Percentiles rank a stretch among this genome's conserved stretches.
Conservation (phyloP, 2,329 filamentous ascomycete genomes). For the Macrophomina tecta region DNA sequence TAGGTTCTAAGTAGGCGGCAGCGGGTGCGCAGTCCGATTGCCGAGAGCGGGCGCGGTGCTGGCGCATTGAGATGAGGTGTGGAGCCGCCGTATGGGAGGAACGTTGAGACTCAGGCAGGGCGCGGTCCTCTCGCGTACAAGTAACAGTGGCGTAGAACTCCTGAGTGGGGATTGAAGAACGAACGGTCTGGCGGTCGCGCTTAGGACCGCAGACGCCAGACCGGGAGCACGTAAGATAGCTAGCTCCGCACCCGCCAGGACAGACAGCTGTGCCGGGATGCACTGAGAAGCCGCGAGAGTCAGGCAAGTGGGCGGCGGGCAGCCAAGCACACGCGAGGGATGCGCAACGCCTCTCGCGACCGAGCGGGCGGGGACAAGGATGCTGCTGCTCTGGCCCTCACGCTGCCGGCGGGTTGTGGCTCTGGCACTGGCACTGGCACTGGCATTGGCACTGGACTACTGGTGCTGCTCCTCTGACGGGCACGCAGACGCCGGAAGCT, state of each 20-base stretch:
- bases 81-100: conserved; percentile 26
- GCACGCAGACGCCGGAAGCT: not conserved
- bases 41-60: conserved; percentile 27
- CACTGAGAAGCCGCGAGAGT: conserved; percentile 12
- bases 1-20: conserved; percentile 27
- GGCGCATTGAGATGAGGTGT: conserved; percentile 30
- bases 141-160: conserved; percentile 27
- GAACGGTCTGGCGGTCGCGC: conserved; percentile 29
- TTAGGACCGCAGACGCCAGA: conserved; percentile 22
- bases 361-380: conserved; percentile 15
- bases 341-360: conserved; percentile 25
- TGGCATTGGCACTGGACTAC: conserved; percentile 1
- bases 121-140: conserved; percentile 25
- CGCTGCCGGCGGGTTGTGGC: not conserved
- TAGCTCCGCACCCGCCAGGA: conserved; percentile 24
- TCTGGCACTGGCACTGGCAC: not conserved
- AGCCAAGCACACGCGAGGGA: conserved; percentile 22
- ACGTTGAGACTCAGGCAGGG: conserved; percentile 21
- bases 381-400: not conserved
- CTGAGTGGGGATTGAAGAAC: conserved; percentile 29
- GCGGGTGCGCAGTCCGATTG: conserved; percentile 27
- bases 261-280: conserved; percentile 5
- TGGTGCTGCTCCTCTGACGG: not conserved
- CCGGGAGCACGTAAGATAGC: conserved; percentile 27
- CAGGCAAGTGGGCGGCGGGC: conserved; percentile 12